These are phyloP conservation scores for Globisporangium spiculum DNA, from an alignment of 352 stramenopile species.

Conservation along the genomic window DNA sequence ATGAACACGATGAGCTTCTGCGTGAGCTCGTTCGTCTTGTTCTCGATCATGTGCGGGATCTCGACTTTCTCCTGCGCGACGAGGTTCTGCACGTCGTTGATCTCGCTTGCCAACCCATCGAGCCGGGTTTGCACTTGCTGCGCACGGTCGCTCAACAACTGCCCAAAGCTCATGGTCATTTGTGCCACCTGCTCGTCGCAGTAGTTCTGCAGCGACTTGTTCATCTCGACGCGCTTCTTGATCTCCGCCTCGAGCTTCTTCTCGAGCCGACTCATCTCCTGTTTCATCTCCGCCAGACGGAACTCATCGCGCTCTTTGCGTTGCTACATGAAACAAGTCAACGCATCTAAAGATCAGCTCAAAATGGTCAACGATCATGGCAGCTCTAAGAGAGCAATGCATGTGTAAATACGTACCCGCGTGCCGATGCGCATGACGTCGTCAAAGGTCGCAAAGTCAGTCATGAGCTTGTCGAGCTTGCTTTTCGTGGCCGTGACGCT, in stretches of 20 bases:
- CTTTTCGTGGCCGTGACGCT: constrained; percentile 70
- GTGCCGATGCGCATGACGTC: constrained; percentile 86
- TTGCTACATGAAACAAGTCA: constrained; percentile 35
- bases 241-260: constrained; percentile 90
- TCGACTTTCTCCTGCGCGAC: constrained; percentile 85
- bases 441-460: constrained; percentile 83
- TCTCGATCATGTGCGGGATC: constrained; percentile 90
- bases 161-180: constrained; percentile 82
- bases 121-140: constrained; percentile 75
- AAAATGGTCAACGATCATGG: background rate
- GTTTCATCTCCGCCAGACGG: constrained; percentile 89
- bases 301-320: constrained; percentile 93
- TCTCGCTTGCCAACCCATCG: constrained; percentile 64
- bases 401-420: constrained; percentile 25
- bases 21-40: constrained; percentile 85
- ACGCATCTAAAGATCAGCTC: background rate
- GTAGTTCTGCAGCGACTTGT: constrained; percentile 89
- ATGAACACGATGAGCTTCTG: constrained; percentile 89
- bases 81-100: constrained; percentile 74
- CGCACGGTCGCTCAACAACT: constrained; percentile 75
- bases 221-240: constrained; percentile 94
- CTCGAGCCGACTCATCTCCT: constrained; percentile 91
- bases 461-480: constrained; percentile 86
- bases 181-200: constrained; percentile 86
- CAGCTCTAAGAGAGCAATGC: background rate